A percentile compares a stretch with the other conserved stretches of the same genome.
Evolutionary conservation across 192 early-diverging fungal genomes (phyloP).

Genomic region (Backusella tuberculispora): DNA sequence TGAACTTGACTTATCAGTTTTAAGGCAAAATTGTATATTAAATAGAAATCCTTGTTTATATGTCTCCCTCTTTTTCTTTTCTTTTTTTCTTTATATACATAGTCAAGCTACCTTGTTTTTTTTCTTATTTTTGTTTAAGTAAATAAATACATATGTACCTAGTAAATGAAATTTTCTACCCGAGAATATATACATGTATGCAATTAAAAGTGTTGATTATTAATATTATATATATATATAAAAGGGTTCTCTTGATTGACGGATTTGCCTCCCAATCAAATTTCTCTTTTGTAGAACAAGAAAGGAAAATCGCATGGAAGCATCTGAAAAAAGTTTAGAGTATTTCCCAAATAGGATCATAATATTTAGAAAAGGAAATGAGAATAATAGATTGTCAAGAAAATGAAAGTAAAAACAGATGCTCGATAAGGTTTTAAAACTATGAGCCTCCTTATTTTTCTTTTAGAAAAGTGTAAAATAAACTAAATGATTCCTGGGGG

Average conservation of each 20-base stretch:
- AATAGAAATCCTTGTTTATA: conserved; percentile 1
- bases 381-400: neutral
- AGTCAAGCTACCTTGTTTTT: no score
- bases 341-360: neutral
- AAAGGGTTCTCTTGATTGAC: neutral
- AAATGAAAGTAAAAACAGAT: neutral
- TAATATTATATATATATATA: neutral
- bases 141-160: no score
- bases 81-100: neutral
- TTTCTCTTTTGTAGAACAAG: neutral
- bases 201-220: neutral
- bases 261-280: neutral
- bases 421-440: neutral
- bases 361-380: neutral
- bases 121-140: no score
- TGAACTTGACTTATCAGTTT: neutral
- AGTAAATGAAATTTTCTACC: no score
- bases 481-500: neutral
- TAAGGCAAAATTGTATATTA: neutral
- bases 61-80: neutral
- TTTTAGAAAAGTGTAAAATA: conserved; percentile 1
- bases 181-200: no score
- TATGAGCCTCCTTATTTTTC: neutral
- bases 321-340: neutral
- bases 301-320: neutral